These are phyloP conservation scores for Orbilia oligospora DNA, from an alignment of 2,329 filamentous ascomycete species.

Conservation along the genomic window DNA sequence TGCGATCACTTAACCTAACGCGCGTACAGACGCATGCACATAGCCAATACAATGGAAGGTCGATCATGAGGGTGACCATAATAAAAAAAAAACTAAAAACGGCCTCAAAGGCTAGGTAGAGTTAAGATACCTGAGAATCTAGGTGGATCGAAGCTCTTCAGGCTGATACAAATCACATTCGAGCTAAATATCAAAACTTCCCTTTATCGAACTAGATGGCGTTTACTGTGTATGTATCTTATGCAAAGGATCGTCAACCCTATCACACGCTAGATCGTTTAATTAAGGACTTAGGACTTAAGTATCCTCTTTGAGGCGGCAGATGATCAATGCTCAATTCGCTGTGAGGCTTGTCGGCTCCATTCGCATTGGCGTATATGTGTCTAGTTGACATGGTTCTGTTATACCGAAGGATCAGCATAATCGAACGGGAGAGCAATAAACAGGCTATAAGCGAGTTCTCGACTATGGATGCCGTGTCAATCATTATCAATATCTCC, in stretches of 20 bases:
- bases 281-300: too few relatives aligned
- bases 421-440: conserved; percentile 4
- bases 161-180: conserved; percentile 5
- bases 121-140: conserved; percentile 7
- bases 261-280: conserved; percentile 41
- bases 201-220: conserved; percentile 8
- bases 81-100: conserved; percentile 21
- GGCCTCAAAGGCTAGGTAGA: conserved; percentile 17
- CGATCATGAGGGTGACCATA: conserved; percentile 42
- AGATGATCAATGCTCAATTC: conserved; percentile 41
- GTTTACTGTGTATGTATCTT: not conserved
- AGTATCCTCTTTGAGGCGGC: conserved; percentile 7
- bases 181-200: conserved; percentile 1
- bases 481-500: conserved; percentile 13
- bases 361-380: not conserved
- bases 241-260: conserved; percentile 33
- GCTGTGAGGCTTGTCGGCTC: conserved; percentile 1
- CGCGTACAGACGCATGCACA: conserved; percentile 52
- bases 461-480: not conserved
- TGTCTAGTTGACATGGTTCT: not conserved
- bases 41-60: conserved; percentile 57
- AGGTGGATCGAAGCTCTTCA: conserved; percentile 17
- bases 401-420: conserved; percentile 28
- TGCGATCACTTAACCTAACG: conserved; percentile 35
- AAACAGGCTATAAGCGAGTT: conserved; percentile 18